Evolutionary conservation across 179 eudicot genomes (phyloP).

Genomic region (Amaranthus tricolor): DNA sequence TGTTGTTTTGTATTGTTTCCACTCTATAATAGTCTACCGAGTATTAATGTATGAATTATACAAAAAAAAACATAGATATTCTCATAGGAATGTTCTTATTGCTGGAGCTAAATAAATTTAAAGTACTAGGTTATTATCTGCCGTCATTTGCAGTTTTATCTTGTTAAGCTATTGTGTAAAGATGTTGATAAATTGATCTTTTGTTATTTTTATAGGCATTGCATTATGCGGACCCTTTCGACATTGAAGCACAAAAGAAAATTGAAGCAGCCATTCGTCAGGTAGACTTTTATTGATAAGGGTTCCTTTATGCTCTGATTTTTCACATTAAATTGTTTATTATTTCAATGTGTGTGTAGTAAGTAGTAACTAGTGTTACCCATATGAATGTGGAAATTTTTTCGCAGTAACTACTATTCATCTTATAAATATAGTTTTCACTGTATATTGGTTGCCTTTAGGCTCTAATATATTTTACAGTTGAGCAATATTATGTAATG

Average conservation of each 20-base stretch:
- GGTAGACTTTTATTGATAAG: constrained; percentile 33
- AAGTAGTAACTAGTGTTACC: neutral
- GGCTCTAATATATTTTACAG: too few relatives aligned
- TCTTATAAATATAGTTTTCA: too few relatives aligned
- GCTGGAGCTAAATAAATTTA: neutral
- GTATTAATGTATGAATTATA: neutral
- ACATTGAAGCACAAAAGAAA: constrained; percentile 96
- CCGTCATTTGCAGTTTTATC: neutral
- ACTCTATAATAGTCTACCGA: neutral
- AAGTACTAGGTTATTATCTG: neutral
- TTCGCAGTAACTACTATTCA: too few relatives aligned
- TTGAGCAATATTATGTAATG: too few relatives aligned
- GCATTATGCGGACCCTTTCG: constrained; percentile 92
- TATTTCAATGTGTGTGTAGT: neutral
- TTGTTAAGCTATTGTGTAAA: constrained; percentile 7
- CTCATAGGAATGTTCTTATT: neutral
- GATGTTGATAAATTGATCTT: constrained; percentile 1
- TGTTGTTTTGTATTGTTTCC: neutral
- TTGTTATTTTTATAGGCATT: constrained; percentile 56
- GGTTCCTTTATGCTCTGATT: neutral
- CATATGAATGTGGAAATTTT: too few relatives aligned
- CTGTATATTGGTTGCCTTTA: too few relatives aligned
- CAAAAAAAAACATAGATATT: neutral
- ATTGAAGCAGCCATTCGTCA: constrained; percentile 97
- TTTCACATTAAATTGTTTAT: neutral